Evolutionary conservation across 371 early-diverging fungal species (phyloP), one percentile per base, ranked within the genome.

Genomic region (Sanchytrium tribonematis): DNA sequence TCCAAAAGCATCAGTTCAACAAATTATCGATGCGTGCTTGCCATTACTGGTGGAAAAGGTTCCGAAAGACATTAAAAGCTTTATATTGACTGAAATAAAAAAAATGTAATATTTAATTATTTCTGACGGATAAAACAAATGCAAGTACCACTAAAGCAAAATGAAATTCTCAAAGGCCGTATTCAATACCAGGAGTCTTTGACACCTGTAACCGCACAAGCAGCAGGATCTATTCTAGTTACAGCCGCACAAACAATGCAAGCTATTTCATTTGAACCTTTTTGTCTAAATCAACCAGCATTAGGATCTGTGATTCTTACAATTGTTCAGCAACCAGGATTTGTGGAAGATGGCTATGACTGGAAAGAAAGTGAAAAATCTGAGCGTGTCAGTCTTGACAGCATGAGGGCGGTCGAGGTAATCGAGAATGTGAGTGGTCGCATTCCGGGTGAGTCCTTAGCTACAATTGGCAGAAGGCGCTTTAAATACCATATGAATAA

Each of bases 281-380:
- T 48, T 48, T 5, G 5, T 48, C 22, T 48, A 48, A 5, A 48
- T 5, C 48, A 48, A 48, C 48, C 48, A 12, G 48, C 48, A 48
- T 48, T 48, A 48, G 48, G 48, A 48, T 48, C 48, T 48, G 48
- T 48, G 5, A 48, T 48, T 48, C 48, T 48, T 48, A 48, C 48
- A 48, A 48, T 48, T 48, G 48, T 48, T 12, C 48, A 48, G 22
- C 48, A 48, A 48, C 5, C 22, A 12, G 48, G 48, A 48, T 48
- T 48, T 48, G 48, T 48, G 22, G 48, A 48, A 12, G 48, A 48
- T 22, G 48, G 48, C 5, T 48, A 48, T 22, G 48, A 48, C 12
- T 48, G 48, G 48, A 48, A 48, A 48, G 48, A 48, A 12, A 48
- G 5, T 48, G 48, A 48, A 48, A 48, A 22, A 22, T 48, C 48